Base-by-base conservation (phyloP, 495 filamentous ascomycete species). In the Tuber microsphaerosporum region DNA sequence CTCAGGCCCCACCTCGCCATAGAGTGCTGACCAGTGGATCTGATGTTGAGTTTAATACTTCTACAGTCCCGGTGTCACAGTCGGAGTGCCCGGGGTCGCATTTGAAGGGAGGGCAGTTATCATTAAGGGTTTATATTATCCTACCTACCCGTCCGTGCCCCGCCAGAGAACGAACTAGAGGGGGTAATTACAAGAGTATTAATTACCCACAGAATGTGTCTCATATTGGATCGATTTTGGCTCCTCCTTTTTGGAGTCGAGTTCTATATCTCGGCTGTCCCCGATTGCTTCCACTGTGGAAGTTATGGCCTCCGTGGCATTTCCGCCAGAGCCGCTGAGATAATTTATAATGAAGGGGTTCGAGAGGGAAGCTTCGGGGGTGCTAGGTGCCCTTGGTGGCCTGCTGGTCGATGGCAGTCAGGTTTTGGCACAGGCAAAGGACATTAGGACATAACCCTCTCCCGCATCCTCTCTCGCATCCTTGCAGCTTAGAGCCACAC, bases 211-310 rank as follows among this genome's bases (percentile, higher is more conserved):
- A 91, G 92, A 79, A 89, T 93, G 85, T 93, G 81, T 88, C 87
- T 79, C 92, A 94, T 84, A 94, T 84, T 94, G 91, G 91, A 86
- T 94, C 70, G 89, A 90, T 76, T 91, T 92, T 70, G 92, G 88
- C 31, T 86, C 92, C 69, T 88, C 89, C 46, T 93, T 90, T 75
- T 82, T 90, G 65, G 87, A 89, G 72, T 88, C 89, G 12, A 88
- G 82, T 75, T 87, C 88, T 26, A 88, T 91, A 16, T 85, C 91
- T 4, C 94, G 92, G 92, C 86, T 92, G 42, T 92, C 93, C 76
- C 91, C 92, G 0, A 85, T 94, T 42, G 91, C 89, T 26, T 90
- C 92, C 84, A 90, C 92, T 81, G 87, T 92, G 75, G 84, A 90
- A 80, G 89, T 89, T 42, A 73, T 89, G 3, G 84, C 90, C 71